Percentiles rank a stretch among this genome's conserved stretches.
Conservation (phyloP, 2,329 filamentous ascomycete genomes). For the Fusarium pseudocircinatum region DNA sequence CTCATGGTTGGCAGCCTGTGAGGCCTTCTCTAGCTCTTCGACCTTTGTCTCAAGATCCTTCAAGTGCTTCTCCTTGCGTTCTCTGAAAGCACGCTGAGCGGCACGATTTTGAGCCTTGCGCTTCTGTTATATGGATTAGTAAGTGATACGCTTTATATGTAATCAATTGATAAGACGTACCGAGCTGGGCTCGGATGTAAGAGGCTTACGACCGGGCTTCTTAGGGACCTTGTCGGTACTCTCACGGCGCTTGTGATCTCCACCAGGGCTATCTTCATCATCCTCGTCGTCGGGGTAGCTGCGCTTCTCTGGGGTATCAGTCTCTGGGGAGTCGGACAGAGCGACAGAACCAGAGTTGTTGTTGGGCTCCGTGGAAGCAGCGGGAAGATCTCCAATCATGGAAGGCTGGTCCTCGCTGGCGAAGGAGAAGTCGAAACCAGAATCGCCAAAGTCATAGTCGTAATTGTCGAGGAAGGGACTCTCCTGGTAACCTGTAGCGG, state of each 20-base stretch:
- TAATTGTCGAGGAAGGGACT: constrained; percentile 84
- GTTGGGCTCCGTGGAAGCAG: constrained; percentile 1
- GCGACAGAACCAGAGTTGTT: constrained; percentile 51
- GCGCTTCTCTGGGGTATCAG: constrained; percentile 70
- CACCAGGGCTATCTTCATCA: constrained; percentile 62
- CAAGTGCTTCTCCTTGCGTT: constrained; percentile 92
- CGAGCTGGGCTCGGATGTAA: constrained; percentile 94
- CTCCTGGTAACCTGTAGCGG: constrained; percentile 65
- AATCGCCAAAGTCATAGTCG: constrained; percentile 80
- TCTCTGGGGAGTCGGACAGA: constrained; percentile 68
- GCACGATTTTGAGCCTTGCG: constrained; percentile 96
- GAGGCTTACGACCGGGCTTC: constrained; percentile 95
- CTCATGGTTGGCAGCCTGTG: constrained; percentile 83
- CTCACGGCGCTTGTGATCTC: constrained; percentile 76
- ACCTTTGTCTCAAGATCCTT: constrained; percentile 86
- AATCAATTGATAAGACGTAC: constrained; percentile 66
- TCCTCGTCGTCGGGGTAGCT: constrained; percentile 77
- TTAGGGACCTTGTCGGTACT: constrained; percentile 87
- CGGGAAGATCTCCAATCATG: constrained; percentile 80
- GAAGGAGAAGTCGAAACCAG: constrained; percentile 74
- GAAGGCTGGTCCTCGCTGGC: constrained; percentile 63
- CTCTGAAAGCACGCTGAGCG: constrained; percentile 90
- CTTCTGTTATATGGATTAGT: constrained; percentile 66
- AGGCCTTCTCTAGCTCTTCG: constrained; percentile 81
- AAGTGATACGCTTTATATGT: not conserved